phyloP scores from a whole-genome alignment of 768 basidiomycete species.

The Cystoderma amianthinum region DNA sequence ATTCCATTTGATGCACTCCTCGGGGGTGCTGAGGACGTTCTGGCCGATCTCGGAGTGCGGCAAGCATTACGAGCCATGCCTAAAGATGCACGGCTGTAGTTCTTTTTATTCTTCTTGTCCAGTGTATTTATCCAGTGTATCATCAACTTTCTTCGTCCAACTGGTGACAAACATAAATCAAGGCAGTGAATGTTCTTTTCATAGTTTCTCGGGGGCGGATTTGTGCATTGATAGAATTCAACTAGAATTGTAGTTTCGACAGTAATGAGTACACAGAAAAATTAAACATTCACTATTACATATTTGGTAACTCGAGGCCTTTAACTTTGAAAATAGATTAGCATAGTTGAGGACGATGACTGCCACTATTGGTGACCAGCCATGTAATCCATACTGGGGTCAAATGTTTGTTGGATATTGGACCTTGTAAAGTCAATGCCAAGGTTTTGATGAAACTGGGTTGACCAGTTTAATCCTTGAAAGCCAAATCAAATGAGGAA shows the following conservation, averaged over 20 bases:
- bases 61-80: slow-evolving; percentile 72
- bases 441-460: slow-evolving; percentile 32
- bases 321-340: no score
- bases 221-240: no score
- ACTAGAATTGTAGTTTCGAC: background rate
- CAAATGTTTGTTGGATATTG: background rate
- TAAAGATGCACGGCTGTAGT: slow-evolving; percentile 48
- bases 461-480: slow-evolving; percentile 29
- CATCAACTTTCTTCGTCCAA: no score
- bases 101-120: background rate
- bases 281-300: no score
- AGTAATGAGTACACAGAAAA: no score
- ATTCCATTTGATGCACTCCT: slow-evolving; percentile 65
- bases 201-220: no score
- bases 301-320: no score
- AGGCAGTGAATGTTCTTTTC: no score
- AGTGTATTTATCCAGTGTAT: no score
- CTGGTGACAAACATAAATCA: no score
- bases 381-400: background rate
- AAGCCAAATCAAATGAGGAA: background rate
- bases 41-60: slow-evolving; percentile 69
- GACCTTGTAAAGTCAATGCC: slow-evolving; percentile 17
- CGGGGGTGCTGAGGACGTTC: slow-evolving; percentile 68
- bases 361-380: background rate
- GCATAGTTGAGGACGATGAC: no score